Evolutionary conservation across 2,329 filamentous ascomycete species (phyloP), one percentile per base, ranked within the genome.

Genomic region (Scedosporium aurantiacum): DNA sequence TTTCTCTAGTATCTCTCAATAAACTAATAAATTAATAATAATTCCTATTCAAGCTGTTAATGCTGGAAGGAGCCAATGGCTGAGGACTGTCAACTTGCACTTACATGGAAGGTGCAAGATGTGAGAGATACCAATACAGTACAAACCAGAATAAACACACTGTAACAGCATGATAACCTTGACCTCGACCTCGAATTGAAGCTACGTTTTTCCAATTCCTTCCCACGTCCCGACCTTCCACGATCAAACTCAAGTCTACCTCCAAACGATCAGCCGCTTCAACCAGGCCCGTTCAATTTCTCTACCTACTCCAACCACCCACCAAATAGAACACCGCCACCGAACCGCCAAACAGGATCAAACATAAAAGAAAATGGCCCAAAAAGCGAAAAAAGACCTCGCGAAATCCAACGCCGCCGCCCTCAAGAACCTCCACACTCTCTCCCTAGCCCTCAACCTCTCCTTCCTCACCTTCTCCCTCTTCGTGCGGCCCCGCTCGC

Each of bases 401-500:
- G 94, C 94, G 62, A 88, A 88, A 67, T 84, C 88, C 75, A 97
- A 97, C 74, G 79, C 83, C 56, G 78, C 84, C 40, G 80, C 88
- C 52, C 85, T 99, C 56, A 89, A 88, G 70, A 90, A 86, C 70
- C 90, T 94, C 27, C 93, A 96, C 73, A 78, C 90, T 61, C 88
- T 89, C 64, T 87, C 90, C 55, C 78, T 90, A 64, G 70, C 77
- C 66, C 77, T 95, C 70, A 91, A 97, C 72, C 69, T 73, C 62
- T 70, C 91, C 70, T 97, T 93, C 78, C 78, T 96, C 63, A 70
- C 91, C 59, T 81, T 88, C 63, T 85, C 89, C 72, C 80, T 88
- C 68, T 76, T 89, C 71, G 82, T 87, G 69, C 78, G 80, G 63
- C 79, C 82, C 40, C 87, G 86, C 63, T 86, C 84, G 12, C 75